Conservation (phyloP, 495 filamentous ascomycete species). For the Xylaria intraflava region DNA sequence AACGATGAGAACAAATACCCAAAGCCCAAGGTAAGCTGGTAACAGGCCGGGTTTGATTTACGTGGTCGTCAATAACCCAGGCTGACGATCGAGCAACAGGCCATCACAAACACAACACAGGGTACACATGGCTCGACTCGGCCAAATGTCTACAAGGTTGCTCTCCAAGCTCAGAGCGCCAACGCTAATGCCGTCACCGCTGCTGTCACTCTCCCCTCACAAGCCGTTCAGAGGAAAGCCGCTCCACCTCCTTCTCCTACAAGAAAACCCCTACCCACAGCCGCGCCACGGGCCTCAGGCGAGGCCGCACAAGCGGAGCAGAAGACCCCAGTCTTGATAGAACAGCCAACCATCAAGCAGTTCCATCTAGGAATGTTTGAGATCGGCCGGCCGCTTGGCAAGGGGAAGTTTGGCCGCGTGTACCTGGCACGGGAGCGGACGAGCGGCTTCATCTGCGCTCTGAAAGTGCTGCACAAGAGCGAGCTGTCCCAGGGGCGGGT, state of each 20-base stretch:
- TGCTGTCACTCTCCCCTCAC: constrained; percentile 59
- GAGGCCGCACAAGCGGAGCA: constrained; percentile 47
- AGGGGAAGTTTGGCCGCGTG: constrained; percentile 95
- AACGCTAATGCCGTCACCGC: constrained; percentile 49
- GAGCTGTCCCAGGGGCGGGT: constrained; percentile 84
- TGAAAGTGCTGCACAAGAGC: constrained; percentile 94
- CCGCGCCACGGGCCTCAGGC: constrained; percentile 42
- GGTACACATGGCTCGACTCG: constrained; percentile 54
- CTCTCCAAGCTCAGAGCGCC: constrained; percentile 60
- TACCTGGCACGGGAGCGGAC: constrained; percentile 89
- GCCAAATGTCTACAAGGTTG: constrained; percentile 71
- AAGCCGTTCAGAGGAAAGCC: constrained; percentile 50
- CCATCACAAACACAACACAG: constrained; percentile 48
- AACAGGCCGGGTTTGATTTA: neutral
- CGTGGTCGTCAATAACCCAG: neutral
- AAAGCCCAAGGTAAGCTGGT: neutral
- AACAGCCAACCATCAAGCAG: constrained; percentile 57
- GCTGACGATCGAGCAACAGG: constrained; percentile 36
- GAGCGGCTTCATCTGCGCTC: constrained; percentile 86
- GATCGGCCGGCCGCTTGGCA: constrained; percentile 90
- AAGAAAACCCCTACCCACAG: constrained; percentile 28
- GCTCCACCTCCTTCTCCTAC: constrained; percentile 30
- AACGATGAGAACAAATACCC: constrained; percentile 43
- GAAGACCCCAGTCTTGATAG: constrained; percentile 46
- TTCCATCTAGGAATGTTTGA: constrained; percentile 99